Conservation (phyloP, 371 early-diverging fungal genomes). For the Mucor lusitanicus region DNA sequence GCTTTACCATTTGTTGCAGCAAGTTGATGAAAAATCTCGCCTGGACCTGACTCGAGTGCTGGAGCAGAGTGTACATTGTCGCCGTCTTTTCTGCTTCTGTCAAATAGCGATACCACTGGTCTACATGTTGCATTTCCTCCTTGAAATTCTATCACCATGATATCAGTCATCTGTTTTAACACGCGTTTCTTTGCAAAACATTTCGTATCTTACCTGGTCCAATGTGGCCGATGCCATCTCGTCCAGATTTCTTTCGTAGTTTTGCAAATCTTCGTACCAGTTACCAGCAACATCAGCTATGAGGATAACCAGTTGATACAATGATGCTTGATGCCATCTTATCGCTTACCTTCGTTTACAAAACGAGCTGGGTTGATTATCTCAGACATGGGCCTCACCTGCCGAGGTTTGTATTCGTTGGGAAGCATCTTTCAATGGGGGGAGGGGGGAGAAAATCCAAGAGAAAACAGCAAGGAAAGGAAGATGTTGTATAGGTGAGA, state of each 20-base stretch:
- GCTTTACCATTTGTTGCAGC: conserved; percentile 85
- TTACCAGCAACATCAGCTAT: conserved; percentile 40
- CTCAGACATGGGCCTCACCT: conserved; percentile 29
- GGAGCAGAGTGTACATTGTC: conserved; percentile 84
- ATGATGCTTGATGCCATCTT: neutral
- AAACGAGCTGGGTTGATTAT: conserved; percentile 24
- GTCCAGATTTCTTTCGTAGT: conserved; percentile 91
- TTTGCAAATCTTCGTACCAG: conserved; percentile 89
- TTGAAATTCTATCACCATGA: conserved; percentile 63
- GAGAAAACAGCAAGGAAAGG: neutral
- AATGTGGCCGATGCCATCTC: conserved; percentile 91
- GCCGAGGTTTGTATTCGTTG: conserved; percentile 23
- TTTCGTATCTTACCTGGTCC: conserved; percentile 56
- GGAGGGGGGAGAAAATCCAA: neutral
- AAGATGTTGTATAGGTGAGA: neutral
- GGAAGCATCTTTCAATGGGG: conserved; percentile 19
- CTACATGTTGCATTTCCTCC: conserved; percentile 90
- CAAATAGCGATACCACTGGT: conserved; percentile 91
- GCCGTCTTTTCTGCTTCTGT: conserved; percentile 89
- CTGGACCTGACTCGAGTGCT: conserved; percentile 88
- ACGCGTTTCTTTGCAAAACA: neutral
- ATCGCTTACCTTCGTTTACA: conserved; percentile 20
- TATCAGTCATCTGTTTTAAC: neutral
- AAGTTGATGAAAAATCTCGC: conserved; percentile 88
- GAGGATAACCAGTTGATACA: too few relatives aligned